Evolutionary conservation across 352 stramenopile genomes (phyloP).

Genomic region (Globisporangium barbulae): DNA sequence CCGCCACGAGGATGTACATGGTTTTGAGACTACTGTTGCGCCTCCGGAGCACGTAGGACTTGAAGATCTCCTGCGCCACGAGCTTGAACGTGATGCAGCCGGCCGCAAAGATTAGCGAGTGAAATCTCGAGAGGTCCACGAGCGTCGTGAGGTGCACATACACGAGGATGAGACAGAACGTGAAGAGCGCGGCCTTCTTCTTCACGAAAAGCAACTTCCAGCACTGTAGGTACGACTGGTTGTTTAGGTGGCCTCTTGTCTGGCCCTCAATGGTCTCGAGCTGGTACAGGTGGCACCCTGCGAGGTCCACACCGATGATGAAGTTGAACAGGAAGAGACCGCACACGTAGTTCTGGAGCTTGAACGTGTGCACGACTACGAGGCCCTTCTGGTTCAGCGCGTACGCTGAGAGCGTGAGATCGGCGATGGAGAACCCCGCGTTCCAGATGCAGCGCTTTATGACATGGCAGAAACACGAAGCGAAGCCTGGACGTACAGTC

Average conservation of each 20-base stretch:
- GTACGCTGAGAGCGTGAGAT: background rate
- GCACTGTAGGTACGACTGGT: background rate
- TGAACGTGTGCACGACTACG: background rate
- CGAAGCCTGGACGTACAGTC: background rate
- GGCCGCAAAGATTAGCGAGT: background rate
- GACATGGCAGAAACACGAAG: background rate
- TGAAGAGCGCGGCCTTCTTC: background rate
- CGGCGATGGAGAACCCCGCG: background rate
- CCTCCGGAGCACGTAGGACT: background rate
- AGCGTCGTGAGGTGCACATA: background rate
- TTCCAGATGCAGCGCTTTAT: background rate
- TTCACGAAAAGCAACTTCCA: background rate
- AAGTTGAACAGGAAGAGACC: background rate
- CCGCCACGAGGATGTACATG: constrained; percentile 1
- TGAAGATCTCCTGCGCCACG: background rate
- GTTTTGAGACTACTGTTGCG: background rate
- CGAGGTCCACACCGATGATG: background rate
- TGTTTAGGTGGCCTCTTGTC: background rate
- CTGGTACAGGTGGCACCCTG: background rate
- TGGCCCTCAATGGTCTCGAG: background rate
- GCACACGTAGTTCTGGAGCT: background rate
- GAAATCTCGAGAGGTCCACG: background rate
- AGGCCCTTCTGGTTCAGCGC: background rate
- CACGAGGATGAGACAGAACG: background rate
- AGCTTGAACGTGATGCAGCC: background rate